Conservation (phyloP, 306 rosid species). For the Fragaria ananassa region DNA sequence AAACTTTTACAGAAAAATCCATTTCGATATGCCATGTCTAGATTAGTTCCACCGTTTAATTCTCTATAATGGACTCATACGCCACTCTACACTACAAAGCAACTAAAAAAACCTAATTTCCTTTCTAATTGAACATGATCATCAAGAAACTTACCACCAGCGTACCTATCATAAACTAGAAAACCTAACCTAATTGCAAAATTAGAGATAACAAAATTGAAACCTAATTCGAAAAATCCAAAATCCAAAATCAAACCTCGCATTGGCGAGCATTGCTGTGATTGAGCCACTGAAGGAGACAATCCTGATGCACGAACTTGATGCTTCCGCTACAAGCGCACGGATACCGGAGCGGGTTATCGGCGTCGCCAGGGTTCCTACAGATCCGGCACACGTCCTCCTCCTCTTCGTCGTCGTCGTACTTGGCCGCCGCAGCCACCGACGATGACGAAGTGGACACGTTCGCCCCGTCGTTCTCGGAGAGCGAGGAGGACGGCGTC, state of each 20-base stretch:
- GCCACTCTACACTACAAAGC: neutral
- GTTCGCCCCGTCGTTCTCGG: conserved; percentile 24
- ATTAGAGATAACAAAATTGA: neutral
- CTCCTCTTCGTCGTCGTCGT: conserved; percentile 85
- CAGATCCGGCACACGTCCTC: conserved; percentile 98
- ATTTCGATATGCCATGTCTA: neutral
- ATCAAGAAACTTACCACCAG: neutral
- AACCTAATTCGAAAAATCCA: neutral
- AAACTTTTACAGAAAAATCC: neutral
- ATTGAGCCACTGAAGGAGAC: conserved; percentile 99
- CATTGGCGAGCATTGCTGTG: conserved; percentile 99
- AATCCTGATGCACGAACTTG: conserved; percentile 93
- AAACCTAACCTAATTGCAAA: conserved; percentile 4
- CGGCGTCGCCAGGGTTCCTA: conserved; percentile 87
- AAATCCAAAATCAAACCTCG: conserved; percentile 56
- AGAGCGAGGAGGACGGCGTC: conserved; percentile 27
- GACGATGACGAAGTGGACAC: conserved; percentile 19
- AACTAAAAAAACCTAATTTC: neutral
- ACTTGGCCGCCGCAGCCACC: conserved; percentile 34
- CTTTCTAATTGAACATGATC: neutral
- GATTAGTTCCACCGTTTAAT: neutral
- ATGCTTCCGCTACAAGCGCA: conserved; percentile 99
- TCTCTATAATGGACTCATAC: neutral
- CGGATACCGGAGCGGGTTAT: conserved; percentile 86
- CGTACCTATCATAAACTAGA: neutral